phyloP scores from a whole-genome alignment of 1,284 basidiomycete species.

The Fomitopsis schrenkii region DNA sequence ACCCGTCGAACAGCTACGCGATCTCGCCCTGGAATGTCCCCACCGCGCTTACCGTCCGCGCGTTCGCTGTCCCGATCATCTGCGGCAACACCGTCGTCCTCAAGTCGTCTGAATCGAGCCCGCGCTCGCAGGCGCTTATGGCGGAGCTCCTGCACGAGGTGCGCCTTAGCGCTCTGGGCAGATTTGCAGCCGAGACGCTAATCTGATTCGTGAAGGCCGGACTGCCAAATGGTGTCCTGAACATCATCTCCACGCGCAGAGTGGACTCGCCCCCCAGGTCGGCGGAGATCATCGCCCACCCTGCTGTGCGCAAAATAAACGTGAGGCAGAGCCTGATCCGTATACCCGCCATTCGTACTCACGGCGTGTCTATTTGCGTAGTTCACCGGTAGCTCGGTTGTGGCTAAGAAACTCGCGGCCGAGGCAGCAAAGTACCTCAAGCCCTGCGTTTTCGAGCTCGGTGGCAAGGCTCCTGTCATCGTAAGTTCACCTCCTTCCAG shows the following conservation, averaged over 20 bases:
- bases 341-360: not conserved
- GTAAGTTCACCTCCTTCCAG: constrained; percentile 30
- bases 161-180: not conserved
- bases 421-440: constrained; percentile 15
- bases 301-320: constrained; percentile 19
- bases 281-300: constrained; percentile 20
- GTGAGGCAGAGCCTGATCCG: constrained; percentile 6
- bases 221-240: constrained; percentile 20
- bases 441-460: constrained; percentile 16
- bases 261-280: constrained; percentile 14
- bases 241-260: constrained; percentile 15
- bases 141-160: constrained; percentile 45
- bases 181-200: not conserved
- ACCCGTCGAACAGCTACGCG: constrained; percentile 7
- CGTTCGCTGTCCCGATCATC: constrained; percentile 49
- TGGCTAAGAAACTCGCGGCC: constrained; percentile 11
- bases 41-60: constrained; percentile 39
- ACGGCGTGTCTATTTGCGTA: not conserved
- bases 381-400: constrained; percentile 15
- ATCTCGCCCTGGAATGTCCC: constrained; percentile 40
- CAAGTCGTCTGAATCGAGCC: constrained; percentile 54
- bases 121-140: constrained; percentile 43
- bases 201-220: constrained; percentile 14
- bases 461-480: constrained; percentile 60
- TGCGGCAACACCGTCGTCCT: constrained; percentile 63